Evolutionary conservation across 495 filamentous ascomycete species (phyloP), one percentile per base, ranked within the genome.

Genomic region (Podospora comata): DNA sequence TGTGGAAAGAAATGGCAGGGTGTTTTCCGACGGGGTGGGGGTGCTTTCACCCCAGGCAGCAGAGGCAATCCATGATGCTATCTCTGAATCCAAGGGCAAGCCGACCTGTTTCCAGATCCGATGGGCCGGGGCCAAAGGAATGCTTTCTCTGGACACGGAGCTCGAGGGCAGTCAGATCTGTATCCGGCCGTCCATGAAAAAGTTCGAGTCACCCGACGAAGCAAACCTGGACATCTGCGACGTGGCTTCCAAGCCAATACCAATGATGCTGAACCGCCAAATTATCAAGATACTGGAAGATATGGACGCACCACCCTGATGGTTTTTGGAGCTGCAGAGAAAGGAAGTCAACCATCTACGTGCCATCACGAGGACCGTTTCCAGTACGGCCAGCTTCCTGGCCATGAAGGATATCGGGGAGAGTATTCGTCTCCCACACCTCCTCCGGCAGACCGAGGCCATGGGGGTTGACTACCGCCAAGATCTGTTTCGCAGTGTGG

Each of bases 271-370:
- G 2, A 94, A 94, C 73, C 86, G 88, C 1, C 90, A 90, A 62
- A 75, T 92, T 48, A 91, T 96, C 73, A 94, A 96, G 74, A 91
- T 94, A 30, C 73, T 96, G 34, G 92, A 96, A 70, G 92, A 95
- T 70, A 82, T 85, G 80, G 71, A 70, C 6, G 87, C 91, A 0
- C 73, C 80, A 0, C 71, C 75, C 6, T 44, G 78, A 0, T 85
- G 84, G 71, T 92, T 96, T 71, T 75, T 90, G 11, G 67, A 82
- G 0, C 79, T 89, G 0, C 91, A 94, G 74, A 75, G 75, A 0
- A 74, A 76, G 53, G 87, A 86, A 53, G 76, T 95, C 0, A 66
- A 83, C 2, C 75, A 82, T 19, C 81, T 96, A 9, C 81, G 87
- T 1, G 72, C 75, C 32, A 84, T 89, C 16, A 89, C 88, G 0